These are phyloP conservation scores for Mycena pura DNA, from an alignment of 768 basidiomycete species.

Conservation along the genomic window DNA sequence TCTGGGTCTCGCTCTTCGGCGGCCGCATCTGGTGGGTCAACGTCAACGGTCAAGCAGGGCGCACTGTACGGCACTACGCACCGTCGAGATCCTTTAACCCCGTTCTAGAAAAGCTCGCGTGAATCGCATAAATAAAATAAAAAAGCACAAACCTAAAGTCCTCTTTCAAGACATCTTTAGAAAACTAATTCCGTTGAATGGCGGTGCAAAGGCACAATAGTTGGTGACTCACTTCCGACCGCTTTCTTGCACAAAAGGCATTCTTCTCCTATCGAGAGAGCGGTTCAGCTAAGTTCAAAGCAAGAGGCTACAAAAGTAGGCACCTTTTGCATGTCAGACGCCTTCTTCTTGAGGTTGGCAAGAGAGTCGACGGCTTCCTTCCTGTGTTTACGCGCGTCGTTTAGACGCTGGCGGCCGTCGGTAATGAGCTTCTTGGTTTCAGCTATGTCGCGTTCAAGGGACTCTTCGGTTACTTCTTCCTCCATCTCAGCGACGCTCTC, in stretches of 20 bases:
- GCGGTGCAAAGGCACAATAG: neutral
- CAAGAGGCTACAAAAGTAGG: neutral
- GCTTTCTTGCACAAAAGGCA: constrained; percentile 63
- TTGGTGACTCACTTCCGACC: constrained; percentile 52
- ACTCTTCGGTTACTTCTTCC: constrained; percentile 53
- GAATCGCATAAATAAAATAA: neutral
- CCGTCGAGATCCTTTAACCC: constrained; percentile 68
- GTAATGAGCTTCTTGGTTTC: constrained; percentile 49
- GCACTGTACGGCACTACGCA: constrained; percentile 27
- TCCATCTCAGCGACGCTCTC: constrained; percentile 38
- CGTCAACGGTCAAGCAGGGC: neutral
- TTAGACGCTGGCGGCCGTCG: constrained; percentile 42
- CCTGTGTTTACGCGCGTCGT: constrained; percentile 43
- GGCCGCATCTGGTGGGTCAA: constrained; percentile 52
- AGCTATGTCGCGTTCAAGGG: constrained; percentile 52
- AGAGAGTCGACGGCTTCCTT: constrained; percentile 43
- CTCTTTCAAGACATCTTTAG: constrained; percentile 61
- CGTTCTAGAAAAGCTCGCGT: constrained; percentile 33
- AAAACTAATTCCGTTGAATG: constrained; percentile 46
- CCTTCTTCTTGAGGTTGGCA: constrained; percentile 48
- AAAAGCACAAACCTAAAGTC: constrained; percentile 49
- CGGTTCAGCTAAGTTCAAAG: constrained; percentile 10
- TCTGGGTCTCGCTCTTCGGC: constrained; percentile 64
- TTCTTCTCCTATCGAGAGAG: constrained; percentile 57
- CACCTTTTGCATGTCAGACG: constrained; percentile 51